Percentiles rank a stretch among this genome's conserved stretches.
phyloP scores from a whole-genome alignment of 2,329 filamentous ascomycete genomes.

The Diaporthe batatas region DNA sequence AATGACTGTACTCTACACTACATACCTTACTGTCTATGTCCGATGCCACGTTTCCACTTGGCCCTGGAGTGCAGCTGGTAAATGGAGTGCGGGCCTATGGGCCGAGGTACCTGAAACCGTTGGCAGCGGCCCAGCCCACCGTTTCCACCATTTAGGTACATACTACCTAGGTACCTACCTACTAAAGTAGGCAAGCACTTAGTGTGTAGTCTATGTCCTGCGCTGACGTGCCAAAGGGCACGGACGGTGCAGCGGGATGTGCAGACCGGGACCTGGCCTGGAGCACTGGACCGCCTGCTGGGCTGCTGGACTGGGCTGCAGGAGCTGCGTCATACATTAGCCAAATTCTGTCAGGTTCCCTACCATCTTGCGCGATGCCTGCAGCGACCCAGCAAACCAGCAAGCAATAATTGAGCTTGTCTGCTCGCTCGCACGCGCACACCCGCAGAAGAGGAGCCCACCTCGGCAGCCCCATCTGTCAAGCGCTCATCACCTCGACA shows the following conservation, averaged over 20 bases:
- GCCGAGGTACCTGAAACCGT: constrained; percentile 18
- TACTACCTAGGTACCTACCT: too few species aligned
- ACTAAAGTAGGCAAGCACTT: too few species aligned
- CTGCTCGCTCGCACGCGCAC: not conserved
- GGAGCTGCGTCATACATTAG: constrained; percentile 18
- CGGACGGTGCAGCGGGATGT: constrained; percentile 6
- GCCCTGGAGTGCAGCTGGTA: constrained; percentile 23
- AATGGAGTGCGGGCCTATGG: constrained; percentile 18
- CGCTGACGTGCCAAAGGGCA: constrained; percentile 14
- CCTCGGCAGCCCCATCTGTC: constrained; percentile 11
- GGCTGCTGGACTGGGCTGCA: too few species aligned
- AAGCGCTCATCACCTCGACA: constrained; percentile 21
- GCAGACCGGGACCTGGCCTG: constrained; percentile 11
- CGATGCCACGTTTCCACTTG: constrained; percentile 33
- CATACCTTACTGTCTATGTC: not conserved
- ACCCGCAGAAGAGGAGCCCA: constrained; percentile 7
- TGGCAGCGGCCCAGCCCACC: constrained; percentile 7
- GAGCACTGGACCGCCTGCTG: not conserved
- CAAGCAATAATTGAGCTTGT: not conserved
- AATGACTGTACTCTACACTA: not conserved
- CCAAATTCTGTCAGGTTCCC: not conserved
- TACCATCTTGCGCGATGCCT: not conserved
- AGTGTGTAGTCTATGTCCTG: too few species aligned
- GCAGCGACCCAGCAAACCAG: not conserved
- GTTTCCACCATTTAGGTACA: constrained; percentile 17